phyloP scores from a whole-genome alignment of 495 filamentous ascomycete genomes.

The Xylaria curta region DNA sequence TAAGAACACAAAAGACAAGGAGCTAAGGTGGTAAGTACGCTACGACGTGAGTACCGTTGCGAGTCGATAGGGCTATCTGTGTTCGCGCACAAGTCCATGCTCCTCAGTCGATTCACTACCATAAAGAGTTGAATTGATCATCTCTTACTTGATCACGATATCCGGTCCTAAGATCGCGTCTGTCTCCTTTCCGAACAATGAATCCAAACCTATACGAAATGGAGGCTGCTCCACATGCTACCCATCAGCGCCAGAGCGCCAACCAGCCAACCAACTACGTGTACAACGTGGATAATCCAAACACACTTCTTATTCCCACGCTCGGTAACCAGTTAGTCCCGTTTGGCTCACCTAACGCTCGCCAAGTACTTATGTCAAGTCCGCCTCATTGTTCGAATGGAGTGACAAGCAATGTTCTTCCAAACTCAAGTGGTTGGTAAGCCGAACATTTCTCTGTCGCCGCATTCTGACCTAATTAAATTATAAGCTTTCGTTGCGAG shows the following conservation, averaged over 20 bases:
- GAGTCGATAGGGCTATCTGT: neutral
- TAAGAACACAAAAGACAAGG: neutral
- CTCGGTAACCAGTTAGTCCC: neutral
- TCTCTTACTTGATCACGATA: no score
- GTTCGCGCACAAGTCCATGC: neutral
- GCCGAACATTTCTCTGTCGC: neutral
- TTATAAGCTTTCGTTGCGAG: constrained; percentile 8
- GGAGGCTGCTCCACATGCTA: neutral
- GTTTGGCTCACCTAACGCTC: neutral
- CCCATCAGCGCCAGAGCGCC: neutral
- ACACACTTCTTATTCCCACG: neutral
- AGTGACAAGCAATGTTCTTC: neutral
- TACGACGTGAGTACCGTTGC: no score
- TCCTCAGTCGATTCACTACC: constrained; percentile 4
- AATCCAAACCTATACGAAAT: constrained; percentile 1
- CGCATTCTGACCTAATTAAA: neutral
- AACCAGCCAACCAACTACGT: neutral
- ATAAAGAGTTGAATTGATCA: neutral
- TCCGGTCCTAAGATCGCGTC: no score
- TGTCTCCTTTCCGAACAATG: neutral
- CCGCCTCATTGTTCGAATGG: neutral
- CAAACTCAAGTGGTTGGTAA: constrained; percentile 6
- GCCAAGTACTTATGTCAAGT: neutral
- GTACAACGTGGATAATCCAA: neutral
- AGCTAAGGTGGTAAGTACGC: neutral